Conservation (phyloP, 495 filamentous ascomycete genomes). For the Neurospora sp. region DNA sequence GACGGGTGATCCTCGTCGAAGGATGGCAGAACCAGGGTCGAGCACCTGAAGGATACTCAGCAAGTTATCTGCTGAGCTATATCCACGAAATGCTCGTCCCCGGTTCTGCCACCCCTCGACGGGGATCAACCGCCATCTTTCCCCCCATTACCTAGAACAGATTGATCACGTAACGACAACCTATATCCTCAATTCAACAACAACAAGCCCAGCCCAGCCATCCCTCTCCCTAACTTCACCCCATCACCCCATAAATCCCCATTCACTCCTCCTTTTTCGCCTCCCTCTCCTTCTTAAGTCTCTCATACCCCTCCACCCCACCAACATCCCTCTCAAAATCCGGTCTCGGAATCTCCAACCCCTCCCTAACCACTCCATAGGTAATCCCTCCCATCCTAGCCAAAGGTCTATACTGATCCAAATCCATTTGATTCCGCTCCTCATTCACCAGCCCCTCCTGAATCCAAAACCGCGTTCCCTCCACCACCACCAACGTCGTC, state of each 20-base stretch:
- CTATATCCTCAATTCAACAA: no score
- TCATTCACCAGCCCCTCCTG: constrained; percentile 81
- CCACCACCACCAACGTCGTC: constrained; percentile 64
- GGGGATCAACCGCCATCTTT: no score
- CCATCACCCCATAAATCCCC: background rate
- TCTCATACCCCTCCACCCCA: constrained; percentile 26
- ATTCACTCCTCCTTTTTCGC: background rate
- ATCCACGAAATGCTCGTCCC: no score
- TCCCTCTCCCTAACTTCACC: no score
- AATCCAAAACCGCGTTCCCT: constrained; percentile 83
- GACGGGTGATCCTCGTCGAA: background rate
- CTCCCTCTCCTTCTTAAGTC: constrained; percentile 19
- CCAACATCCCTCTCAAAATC: constrained; percentile 46
- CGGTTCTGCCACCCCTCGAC: no score
- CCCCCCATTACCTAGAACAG: no score
- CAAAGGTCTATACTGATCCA: constrained; percentile 56
- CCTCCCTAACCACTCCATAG: constrained; percentile 63
- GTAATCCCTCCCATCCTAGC: constrained; percentile 75
- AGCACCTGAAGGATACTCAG: no score
- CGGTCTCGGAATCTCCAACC: constrained; percentile 67
- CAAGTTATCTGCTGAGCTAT: no score
- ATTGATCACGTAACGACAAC: no score
- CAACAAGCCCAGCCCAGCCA: no score
- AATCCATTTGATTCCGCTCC: constrained; percentile 59
- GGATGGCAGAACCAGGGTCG: background rate